Base-by-base conservation (phyloP, 1,139 yeast genomes). In the Magnusiomyces suaveolens region DNA sequence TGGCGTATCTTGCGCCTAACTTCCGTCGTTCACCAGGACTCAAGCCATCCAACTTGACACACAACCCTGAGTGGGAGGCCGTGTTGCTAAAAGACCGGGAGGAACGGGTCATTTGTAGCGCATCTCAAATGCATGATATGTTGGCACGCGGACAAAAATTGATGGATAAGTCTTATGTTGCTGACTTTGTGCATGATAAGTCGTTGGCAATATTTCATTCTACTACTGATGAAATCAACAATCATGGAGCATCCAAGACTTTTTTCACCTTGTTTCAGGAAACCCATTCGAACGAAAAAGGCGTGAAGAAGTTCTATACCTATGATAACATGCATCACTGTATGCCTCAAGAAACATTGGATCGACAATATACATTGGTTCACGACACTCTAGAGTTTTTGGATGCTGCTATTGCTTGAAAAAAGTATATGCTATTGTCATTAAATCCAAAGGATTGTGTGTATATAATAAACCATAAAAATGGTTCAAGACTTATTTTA, bases 71-170 rank as follows among this genome's bases (percentile, higher is more conserved):
- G 3, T 47, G 50, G 50, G 18, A 14, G 8, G 14, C n/a, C 10
- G 12, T 4, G 21, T 3, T 44, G 33, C 4, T 10, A 3, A 20
- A 23, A 29, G 64, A 56, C 44, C 53, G 60, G 50, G 61, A 69
- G 57, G 62, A 64, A 32, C 61, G 72, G 76, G 60, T 77, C 51
- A 59, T 72, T 26, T 79, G 81, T 29, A 70, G 82, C 0, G 69
- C 80, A 36, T 70, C 52, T 54, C 79, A 78, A 66, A 71, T 83
- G 56, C 69, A 80, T 65, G 96, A 84, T 60, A 83, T 87, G 76
- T 66, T 87, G 49, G 68, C 65, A 23, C 75, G 94, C 55, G 94
- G 94, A 8, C 74, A 75, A 60, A 69, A 70, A 36, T 72, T 84
- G 58, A 66, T 76, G 54, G 69, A 74, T 43, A 69, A 75, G 2